These are phyloP conservation scores for Metschnikowia vanudenii DNA, from an alignment of 805 yeast species.

Conservation along the genomic window DNA sequence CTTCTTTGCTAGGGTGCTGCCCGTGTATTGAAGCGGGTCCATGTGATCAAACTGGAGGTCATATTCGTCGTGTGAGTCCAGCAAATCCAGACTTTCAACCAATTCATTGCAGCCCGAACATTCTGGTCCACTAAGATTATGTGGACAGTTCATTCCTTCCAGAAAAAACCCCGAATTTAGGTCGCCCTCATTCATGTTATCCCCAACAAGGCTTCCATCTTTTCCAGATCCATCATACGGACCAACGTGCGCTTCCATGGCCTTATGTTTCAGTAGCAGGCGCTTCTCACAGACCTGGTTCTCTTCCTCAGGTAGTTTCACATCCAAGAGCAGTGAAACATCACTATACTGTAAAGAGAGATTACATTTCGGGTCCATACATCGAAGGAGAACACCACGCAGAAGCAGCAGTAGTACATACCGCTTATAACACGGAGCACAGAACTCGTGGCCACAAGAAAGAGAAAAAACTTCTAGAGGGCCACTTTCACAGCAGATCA, in stretches of 20 bases:
- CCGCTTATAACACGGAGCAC: constrained; percentile 63
- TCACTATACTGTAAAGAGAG: constrained; percentile 44
- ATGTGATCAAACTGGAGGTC: constrained; percentile 11
- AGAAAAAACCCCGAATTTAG: no score
- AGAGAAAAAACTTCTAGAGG: constrained; percentile 44
- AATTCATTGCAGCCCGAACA: no score
- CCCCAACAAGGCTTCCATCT: no score
- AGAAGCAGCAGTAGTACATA: constrained; percentile 51
- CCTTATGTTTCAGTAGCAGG: no score
- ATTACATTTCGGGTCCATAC: constrained; percentile 62
- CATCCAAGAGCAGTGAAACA: constrained; percentile 22
- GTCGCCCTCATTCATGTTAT: no score
- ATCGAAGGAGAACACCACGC: constrained; percentile 51
- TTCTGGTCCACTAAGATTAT: no score
- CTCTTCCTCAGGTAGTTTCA: neutral
- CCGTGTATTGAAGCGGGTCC: neutral
- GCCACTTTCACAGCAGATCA: constrained; percentile 68
- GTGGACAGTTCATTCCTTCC: no score
- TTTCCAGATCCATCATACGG: no score
- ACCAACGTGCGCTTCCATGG: no score
- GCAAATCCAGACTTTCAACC: neutral
- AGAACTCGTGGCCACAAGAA: constrained; percentile 69
- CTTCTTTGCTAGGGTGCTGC: neutral
- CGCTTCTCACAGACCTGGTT: no score
- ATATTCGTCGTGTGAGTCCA: constrained; percentile 5